These are phyloP conservation scores for Sporothrix protearum DNA, from an alignment of 2,329 filamentous ascomycete species.

Conservation along the genomic window DNA sequence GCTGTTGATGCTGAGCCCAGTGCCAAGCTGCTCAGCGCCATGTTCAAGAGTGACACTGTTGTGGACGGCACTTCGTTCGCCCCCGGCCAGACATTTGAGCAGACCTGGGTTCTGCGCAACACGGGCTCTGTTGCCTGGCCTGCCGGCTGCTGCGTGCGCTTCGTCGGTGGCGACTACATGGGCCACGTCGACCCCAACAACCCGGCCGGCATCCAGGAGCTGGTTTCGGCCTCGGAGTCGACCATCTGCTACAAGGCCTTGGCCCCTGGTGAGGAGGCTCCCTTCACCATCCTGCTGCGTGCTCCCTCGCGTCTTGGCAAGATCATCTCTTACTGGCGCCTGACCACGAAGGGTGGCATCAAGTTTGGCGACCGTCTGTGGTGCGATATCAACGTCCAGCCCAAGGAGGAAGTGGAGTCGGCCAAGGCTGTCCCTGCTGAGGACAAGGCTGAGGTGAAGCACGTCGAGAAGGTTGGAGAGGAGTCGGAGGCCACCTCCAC, in stretches of 20 bases:
- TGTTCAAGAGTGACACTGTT: slow-evolving; percentile 75
- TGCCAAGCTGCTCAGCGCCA: slow-evolving; percentile 44
- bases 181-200: slow-evolving; percentile 78
- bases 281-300: slow-evolving; percentile 82
- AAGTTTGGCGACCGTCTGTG: slow-evolving; percentile 92
- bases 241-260: slow-evolving; percentile 69
- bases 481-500: slow-evolving; percentile 33
- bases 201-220: slow-evolving; percentile 72
- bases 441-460: slow-evolving; percentile 26
- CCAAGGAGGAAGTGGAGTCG: slow-evolving; percentile 34
- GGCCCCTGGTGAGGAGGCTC: slow-evolving; percentile 67
- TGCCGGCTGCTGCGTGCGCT: slow-evolving; percentile 82
- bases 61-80: slow-evolving; percentile 70
- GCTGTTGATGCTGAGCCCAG: slow-evolving; percentile 25
- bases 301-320: slow-evolving; percentile 73
- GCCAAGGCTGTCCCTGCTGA: slow-evolving; percentile 27
- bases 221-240: slow-evolving; percentile 77
- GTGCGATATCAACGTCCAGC: slow-evolving; percentile 79
- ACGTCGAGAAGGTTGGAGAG: slow-evolving; percentile 53
- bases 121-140: slow-evolving; percentile 78
- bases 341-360: slow-evolving; percentile 74
- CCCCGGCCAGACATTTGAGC: slow-evolving; percentile 72
- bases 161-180: slow-evolving; percentile 94
- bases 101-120: slow-evolving; percentile 90
- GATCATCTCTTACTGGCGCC: slow-evolving; percentile 92